Evolutionary conservation across 257 asterid genomes (phyloP), one percentile per base, ranked within the genome.

Genomic region (Ballota nigra): DNA sequence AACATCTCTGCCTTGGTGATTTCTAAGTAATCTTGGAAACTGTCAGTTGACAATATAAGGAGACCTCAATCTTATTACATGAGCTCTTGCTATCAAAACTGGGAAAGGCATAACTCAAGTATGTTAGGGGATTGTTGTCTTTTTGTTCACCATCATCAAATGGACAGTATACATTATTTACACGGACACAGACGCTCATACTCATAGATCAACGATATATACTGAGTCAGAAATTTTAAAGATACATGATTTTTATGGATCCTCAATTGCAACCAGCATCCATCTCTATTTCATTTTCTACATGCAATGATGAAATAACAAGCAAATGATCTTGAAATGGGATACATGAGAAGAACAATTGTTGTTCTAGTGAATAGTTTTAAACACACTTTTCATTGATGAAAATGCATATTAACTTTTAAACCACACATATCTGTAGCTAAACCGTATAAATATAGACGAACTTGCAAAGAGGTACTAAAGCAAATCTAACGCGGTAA

Each of bases 401-500:
- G 47, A 63, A 34, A 19, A 63, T 51, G 62, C 63, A 22, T 55
- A 43, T 43, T 38, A 61, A 62, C 33, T 49, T 49, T 3, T 7
- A 23, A 23, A 2, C 22, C 1, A 63, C 45, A 52, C 8, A 33
- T 55, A 60, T 16, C 16, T 18, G 38, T 36, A 28, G 45, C 26
- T 16, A 18, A 56, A 36, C 16, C 55, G 16, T 65, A 11, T 26
- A 23, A n/a, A 57, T 71, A 29, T 31, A 19, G 20, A 61, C 24
- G 26, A 20, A 33, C 15, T 12, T 18, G 5, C 65, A 34, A 38
- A 1, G 16, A 24, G 49, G 41, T 4, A 72, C 58, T 2, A 47
- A 49, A 33, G 55, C 57, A n/a, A 28, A 73, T 43, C 81, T 83
- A 91, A 66, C 88, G 33, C 7, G 74, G 76, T 86, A 94, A 75